Conservation (phyloP, 371 early-diverging fungal species). For the Syncephalis plumigaleata region DNA sequence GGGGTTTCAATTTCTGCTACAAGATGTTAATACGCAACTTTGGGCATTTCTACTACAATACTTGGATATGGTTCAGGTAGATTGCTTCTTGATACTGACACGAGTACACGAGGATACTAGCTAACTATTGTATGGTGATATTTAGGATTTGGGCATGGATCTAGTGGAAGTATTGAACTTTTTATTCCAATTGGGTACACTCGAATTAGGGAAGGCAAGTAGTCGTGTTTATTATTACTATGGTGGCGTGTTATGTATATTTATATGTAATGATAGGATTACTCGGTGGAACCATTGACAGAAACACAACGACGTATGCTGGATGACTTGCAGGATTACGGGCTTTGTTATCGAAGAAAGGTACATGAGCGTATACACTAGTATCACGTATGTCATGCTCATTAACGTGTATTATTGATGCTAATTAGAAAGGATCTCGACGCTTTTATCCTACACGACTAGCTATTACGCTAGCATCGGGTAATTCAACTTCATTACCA, state of each 20-base stretch:
- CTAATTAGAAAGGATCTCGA: slow-evolving; percentile 46
- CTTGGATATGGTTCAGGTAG: slow-evolving; percentile 63
- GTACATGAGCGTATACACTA: slow-evolving; percentile 13
- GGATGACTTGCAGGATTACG: slow-evolving; percentile 74
- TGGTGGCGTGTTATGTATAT: not conserved
- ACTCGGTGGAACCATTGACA: slow-evolving; percentile 68
- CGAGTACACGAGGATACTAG: not conserved
- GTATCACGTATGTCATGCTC: too few relatives aligned
- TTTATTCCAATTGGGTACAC: slow-evolving; percentile 74
- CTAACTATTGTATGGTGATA: not conserved
- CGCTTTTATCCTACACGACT: slow-evolving; percentile 85
- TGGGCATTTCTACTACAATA: slow-evolving; percentile 93
- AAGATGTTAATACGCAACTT: slow-evolving; percentile 84
- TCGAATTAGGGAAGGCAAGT: slow-evolving; percentile 68
- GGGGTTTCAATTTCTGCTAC: slow-evolving; percentile 91
- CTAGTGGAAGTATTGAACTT: slow-evolving; percentile 83
- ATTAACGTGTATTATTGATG: too few relatives aligned
- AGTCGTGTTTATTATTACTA: too few relatives aligned
- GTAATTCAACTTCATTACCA: slow-evolving; percentile 25
- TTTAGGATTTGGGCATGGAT: slow-evolving; percentile 61
- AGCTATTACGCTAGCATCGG: slow-evolving; percentile 80
- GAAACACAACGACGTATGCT: slow-evolving; percentile 68
- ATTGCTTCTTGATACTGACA: too few relatives aligned
- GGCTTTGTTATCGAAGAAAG: slow-evolving; percentile 78
- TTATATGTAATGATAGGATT: slow-evolving; percentile 26